Percentiles rank a stretch among this genome's conserved stretches.
phyloP scores from a whole-genome alignment of 176 grass and related monocot species.

The Melocanna baccifera region DNA sequence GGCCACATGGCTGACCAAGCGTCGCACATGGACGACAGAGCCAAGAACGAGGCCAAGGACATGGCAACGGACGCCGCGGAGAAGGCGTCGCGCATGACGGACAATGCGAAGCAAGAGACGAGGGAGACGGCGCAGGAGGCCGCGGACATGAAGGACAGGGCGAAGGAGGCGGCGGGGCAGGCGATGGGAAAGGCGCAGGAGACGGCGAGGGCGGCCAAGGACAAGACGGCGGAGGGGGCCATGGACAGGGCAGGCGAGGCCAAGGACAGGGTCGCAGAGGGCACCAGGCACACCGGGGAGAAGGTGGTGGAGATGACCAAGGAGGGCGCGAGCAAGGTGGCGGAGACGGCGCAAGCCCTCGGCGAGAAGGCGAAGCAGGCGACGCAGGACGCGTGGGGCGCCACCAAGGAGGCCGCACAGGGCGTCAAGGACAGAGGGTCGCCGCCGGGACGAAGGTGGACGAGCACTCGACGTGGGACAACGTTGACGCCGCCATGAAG shows the following conservation, averaged over 20 bases:
- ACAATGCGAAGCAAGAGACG: constrained; percentile 21
- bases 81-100: neutral
- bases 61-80: constrained; percentile 1
- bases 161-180: constrained; percentile 30
- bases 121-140: constrained; percentile 22
- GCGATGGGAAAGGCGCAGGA: constrained; percentile 12
- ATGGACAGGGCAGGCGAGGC: constrained; percentile 23
- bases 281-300: constrained; percentile 30
- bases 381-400: constrained; percentile 48
- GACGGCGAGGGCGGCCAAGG: constrained; percentile 24
- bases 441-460: neutral
- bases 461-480: constrained; percentile 19
- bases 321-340: constrained; percentile 48
- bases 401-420: constrained; percentile 50
- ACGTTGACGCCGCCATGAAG: constrained; percentile 5
- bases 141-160: constrained; percentile 32
- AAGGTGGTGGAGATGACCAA: constrained; percentile 45
- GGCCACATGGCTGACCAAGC: constrained; percentile 28
- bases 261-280: constrained; percentile 33
- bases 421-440: constrained; percentile 39
- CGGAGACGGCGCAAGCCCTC: constrained; percentile 41
- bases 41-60: constrained; percentile 31
- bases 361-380: constrained; percentile 57
- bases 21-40: constrained; percentile 30
- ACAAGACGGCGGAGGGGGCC: constrained; percentile 18